Evolutionary conservation across 1,284 basidiomycete genomes (phyloP), one percentile per base, ranked within the genome.

Genomic region (Puccinia triticina): DNA sequence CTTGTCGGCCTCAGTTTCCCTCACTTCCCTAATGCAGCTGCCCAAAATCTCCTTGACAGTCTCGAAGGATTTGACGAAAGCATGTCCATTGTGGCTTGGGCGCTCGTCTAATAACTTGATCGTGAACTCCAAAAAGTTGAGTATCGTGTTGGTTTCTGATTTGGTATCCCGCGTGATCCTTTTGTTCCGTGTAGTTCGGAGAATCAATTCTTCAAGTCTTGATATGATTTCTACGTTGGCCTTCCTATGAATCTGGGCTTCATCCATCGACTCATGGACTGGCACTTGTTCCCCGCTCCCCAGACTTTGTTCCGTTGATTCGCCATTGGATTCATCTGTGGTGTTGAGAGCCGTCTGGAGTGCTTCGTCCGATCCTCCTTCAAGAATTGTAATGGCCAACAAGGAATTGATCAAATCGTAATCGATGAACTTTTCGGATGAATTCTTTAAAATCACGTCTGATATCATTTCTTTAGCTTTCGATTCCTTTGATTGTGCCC

Each of bases 61-160:
- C 48, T 73, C 71, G 16, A 73, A 73, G 3, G 71, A 73, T 32
- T 73, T 29, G 26, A 72, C 3, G n/a, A 72, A 53, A 50, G n/a
- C 23, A 34, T 72, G 16, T 32, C 50, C 40, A 50, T 5, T 26
- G 4, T 50, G 71, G 34, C 34, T 40, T 18, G 71, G 32, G 4
- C 55, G 11, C 26, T 53, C 7, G 48, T 21, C 34, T 32, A 37
- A 73, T 53, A 46, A 34, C 34, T 73, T 73, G 71, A 40, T 18
- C 4, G 32, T 46, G 4, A 73, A 34, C 48, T 81, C 69, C 21
- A 72, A 32, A 40, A 81, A 40, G 50, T 81, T 73, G 26, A 81
- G 69, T 12, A 81, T 73, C 40, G 69, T 73, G 59, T 81, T 81
- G 14, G 69, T 71, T 55, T 81, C 78, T 43, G 37, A 43, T 81